Evolutionary conservation across 305 asterid genomes (phyloP), one percentile per base, ranked within the genome.

Genomic region (Striga hermonthica): DNA sequence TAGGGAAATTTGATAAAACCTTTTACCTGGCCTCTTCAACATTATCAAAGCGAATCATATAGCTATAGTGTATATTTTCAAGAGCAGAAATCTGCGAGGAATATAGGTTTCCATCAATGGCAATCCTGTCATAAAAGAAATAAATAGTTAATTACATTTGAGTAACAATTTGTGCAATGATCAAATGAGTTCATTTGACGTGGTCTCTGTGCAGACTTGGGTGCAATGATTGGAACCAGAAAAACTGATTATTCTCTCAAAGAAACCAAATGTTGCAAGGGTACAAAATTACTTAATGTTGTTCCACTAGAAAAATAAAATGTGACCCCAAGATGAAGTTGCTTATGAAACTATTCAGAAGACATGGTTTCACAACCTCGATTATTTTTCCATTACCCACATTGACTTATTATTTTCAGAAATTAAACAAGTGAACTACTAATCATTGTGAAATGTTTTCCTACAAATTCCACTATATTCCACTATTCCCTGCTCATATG

Each of bases 11-110:
- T 41, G 7, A 14, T 14, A 60, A 67, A 6, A 28, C 54, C 64
- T 48, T 57, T 66, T 79, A 88, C 99, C 95, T 84, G 70, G 98
- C 96, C 80, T 86, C 89, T 70, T 91, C 95, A 73, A 74, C 79
- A 62, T 87, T 81, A 70, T 91, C 93, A 74, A 88, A 91, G 79
- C 99, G 90, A 76, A 94, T 88, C 99, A 94, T 94, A 75, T 94
- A 79, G 75, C 89, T 84, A 66, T 91, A 91, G 80, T 94, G 97
- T 82, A 94, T 88, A 78, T 94, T 94, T 79, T 94, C 94, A 60
- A 94, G 83, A 74, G 99, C 95, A 73, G 91, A 78, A 62, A 91
- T 83, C 82, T 88, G 91, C 77, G 82, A 75, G 50, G 85, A 73
- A 62, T 84, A 52, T 63, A 83, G 78, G 37, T 88, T 84, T 64